Conservation (phyloP, 495 filamentous ascomycete genomes). For the Haplographium delicatum region DNA sequence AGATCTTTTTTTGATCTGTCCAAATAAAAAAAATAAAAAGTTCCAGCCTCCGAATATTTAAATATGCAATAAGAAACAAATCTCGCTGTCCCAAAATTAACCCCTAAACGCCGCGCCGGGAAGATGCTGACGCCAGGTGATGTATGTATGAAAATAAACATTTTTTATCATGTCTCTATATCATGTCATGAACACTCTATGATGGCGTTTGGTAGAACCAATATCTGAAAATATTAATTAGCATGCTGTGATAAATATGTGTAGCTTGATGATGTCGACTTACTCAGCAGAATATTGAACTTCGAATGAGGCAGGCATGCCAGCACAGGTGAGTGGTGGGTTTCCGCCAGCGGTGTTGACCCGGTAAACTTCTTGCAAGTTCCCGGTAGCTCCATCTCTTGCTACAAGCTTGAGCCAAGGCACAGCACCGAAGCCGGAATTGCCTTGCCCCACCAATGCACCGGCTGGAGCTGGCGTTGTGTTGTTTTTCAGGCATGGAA, state of each 20-base stretch:
- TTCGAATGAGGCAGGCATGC: conserved; percentile 54
- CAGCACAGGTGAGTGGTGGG: conserved; percentile 70
- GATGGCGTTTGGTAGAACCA: conserved; percentile 17
- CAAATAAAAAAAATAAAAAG: no score
- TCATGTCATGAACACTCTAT: no score
- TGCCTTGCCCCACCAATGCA: conserved; percentile 45
- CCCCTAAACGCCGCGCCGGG: not conserved
- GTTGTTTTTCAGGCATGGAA: conserved; percentile 53
- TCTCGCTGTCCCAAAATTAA: no score
- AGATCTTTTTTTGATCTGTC: no score
- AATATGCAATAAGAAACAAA: no score
- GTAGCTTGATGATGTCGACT: conserved; percentile 25
- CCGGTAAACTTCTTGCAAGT: conserved; percentile 74
- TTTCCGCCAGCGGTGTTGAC: conserved; percentile 78
- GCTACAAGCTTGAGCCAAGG: conserved; percentile 62
- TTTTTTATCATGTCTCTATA: no score
- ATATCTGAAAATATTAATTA: conserved; percentile 13
- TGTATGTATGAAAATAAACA: no score
- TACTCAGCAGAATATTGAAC: conserved; percentile 84
- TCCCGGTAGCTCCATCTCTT: conserved; percentile 47
- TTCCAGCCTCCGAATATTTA: no score
- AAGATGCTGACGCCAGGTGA: no score
- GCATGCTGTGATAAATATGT: not conserved
- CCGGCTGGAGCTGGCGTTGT: conserved; percentile 51
- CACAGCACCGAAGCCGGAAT: conserved; percentile 58